Evolutionary conservation across 2,329 filamentous ascomycete genomes (phyloP).

Genomic region (Aspergillus udagawae): DNA sequence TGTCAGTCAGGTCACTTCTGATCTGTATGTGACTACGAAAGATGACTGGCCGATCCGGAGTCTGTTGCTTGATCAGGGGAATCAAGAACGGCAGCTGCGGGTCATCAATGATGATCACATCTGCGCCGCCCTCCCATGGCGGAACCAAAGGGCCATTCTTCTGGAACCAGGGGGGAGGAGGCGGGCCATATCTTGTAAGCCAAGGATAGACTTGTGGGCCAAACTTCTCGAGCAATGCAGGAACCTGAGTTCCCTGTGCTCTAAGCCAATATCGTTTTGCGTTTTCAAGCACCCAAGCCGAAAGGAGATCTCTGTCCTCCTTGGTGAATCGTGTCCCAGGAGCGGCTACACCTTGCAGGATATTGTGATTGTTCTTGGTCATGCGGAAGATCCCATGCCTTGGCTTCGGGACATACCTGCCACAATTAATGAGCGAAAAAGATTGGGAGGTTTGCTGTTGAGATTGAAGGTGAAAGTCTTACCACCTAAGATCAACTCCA

Average conservation of each 20-base stretch:
- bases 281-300: too few species aligned
- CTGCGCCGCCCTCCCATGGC: constrained; percentile 66
- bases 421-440: neutral
- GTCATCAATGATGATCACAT: constrained; percentile 75
- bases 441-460: too few species aligned
- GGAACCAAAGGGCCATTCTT: constrained; percentile 68
- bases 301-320: constrained; percentile 49
- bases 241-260: constrained; percentile 50
- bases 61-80: constrained; percentile 65
- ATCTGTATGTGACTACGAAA: constrained; percentile 84
- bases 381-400: constrained; percentile 75
- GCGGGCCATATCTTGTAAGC: too few species aligned
- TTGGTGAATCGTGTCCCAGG: constrained; percentile 60
- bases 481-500: constrained; percentile 71
- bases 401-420: constrained; percentile 69
- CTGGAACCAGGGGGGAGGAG: constrained; percentile 54
- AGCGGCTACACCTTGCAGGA: constrained; percentile 72
- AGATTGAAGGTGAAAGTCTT: constrained; percentile 30
- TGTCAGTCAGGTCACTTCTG: constrained; percentile 65
- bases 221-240: too few species aligned
- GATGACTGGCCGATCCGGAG: constrained; percentile 70
- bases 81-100: constrained; percentile 80
- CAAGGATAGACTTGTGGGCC: too few species aligned
- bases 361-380: constrained; percentile 86
- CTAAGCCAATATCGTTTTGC: too few species aligned